Conservation (phyloP, 1,139 yeast genomes). For the Blastobotrys petasosporus region DNA sequence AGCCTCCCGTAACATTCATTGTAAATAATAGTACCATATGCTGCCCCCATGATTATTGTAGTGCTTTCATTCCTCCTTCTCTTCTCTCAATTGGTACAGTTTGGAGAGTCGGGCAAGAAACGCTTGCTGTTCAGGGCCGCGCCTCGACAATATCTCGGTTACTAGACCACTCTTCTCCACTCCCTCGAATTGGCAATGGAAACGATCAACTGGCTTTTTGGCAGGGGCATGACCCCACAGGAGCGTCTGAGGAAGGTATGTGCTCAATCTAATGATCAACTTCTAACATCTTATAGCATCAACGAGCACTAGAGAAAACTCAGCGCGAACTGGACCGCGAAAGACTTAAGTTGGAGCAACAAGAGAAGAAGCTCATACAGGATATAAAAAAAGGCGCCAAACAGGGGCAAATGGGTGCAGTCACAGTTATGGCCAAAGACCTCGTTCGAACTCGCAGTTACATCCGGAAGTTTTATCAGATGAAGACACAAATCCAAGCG, state of each 20-base stretch:
- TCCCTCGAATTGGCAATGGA: slow-evolving; percentile 37
- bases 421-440: slow-evolving; percentile 93
- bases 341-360: slow-evolving; percentile 74
- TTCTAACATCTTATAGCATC: slow-evolving; percentile 46
- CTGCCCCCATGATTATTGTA: no score
- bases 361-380: slow-evolving; percentile 77
- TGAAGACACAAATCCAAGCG: slow-evolving; percentile 95
- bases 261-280: no score
- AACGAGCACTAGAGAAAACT: slow-evolving; percentile 87
- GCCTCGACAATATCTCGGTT: no score
- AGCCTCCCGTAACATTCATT: no score
- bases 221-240: slow-evolving; percentile 88
- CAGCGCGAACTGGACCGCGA: slow-evolving; percentile 91
- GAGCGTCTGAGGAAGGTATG: slow-evolving; percentile 74
- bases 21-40: no score
- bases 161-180: no score
- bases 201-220: slow-evolving; percentile 91
- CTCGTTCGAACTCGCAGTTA: slow-evolving; percentile 76
- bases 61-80: no score
- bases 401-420: slow-evolving; percentile 80
- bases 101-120: no score
- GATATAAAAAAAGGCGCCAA: slow-evolving; percentile 92
- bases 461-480: slow-evolving; percentile 80
- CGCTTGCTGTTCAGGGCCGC: no score
- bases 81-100: no score